A percentile compares a stretch with the other conserved stretches of the same genome.
Conservation (phyloP, 176 grass and related monocot species). For the Carex scoparia region DNA sequence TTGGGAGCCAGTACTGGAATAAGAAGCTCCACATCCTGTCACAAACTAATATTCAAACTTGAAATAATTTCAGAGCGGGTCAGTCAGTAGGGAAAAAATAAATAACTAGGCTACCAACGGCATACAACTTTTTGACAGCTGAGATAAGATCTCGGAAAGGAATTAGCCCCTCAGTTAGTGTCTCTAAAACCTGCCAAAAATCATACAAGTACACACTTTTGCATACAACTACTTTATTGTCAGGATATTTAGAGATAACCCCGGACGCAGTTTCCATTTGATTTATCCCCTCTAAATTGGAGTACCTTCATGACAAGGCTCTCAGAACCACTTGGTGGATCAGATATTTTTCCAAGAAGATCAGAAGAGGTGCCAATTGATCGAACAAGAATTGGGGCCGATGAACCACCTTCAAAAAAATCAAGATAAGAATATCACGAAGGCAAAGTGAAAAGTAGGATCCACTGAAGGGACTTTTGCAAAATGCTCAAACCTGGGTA, state of each 20-base stretch:
- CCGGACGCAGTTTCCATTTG: constrained; percentile 5
- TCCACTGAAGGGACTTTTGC: background rate
- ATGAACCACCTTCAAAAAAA: constrained; percentile 61
- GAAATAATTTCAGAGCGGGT: background rate
- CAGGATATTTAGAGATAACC: background rate
- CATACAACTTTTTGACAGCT: constrained; percentile 76
- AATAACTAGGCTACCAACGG: constrained; percentile 40
- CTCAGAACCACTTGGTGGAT: constrained; percentile 59
- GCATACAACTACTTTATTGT: background rate
- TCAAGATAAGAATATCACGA: background rate
- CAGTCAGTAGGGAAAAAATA: background rate
- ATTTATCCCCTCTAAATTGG: background rate
- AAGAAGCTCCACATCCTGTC: constrained; percentile 84
- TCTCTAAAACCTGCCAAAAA: constrained; percentile 67
- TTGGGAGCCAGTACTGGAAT: constrained; percentile 68
- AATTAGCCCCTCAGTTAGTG: constrained; percentile 55
- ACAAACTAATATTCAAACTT: constrained; percentile 25
- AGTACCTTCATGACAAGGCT: constrained; percentile 70
- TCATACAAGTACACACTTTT: constrained; percentile 6
- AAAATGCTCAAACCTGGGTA: constrained; percentile 49
- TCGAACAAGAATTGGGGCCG: constrained; percentile 73
- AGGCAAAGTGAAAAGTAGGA: background rate
- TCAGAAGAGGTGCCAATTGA: constrained; percentile 67
- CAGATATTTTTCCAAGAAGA: constrained; percentile 75
- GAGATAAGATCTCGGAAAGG: constrained; percentile 82